Evolutionary conservation across 2,329 filamentous ascomycete genomes (phyloP).

Genomic region (Aspergillus sp.): DNA sequence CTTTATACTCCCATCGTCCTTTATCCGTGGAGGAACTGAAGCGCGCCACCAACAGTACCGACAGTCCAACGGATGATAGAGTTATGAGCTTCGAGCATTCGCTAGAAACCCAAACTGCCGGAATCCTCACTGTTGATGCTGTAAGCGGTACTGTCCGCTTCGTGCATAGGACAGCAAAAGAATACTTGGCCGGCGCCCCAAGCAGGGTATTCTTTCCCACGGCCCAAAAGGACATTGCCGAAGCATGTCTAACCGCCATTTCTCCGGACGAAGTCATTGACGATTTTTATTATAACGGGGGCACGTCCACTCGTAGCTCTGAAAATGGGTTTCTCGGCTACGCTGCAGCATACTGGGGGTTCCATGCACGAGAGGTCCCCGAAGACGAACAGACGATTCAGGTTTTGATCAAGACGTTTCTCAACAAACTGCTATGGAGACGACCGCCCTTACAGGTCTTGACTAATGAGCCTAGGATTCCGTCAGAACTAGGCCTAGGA

Average conservation of each 20-base stretch:
- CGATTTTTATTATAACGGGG: slow-evolving; percentile 28
- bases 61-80: neutral
- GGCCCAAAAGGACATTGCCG: slow-evolving; percentile 30
- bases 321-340: slow-evolving; percentile 23
- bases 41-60: slow-evolving; percentile 15
- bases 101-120: slow-evolving; percentile 19
- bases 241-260: slow-evolving; percentile 28
- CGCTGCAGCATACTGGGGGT: slow-evolving; percentile 31
- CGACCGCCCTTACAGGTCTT: slow-evolving; percentile 22
- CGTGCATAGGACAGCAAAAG: slow-evolving; percentile 32
- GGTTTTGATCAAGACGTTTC: slow-evolving; percentile 31
- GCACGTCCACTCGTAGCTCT: slow-evolving; percentile 9
- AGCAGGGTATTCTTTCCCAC: slow-evolving; percentile 31
- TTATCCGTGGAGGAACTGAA: slow-evolving; percentile 27
- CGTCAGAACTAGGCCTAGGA: slow-evolving; percentile 25
- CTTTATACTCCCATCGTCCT: slow-evolving; percentile 25
- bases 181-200: slow-evolving; percentile 28
- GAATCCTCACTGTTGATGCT: slow-evolving; percentile 29
- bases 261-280: slow-evolving; percentile 32
- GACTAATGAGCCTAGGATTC: slow-evolving; percentile 14
- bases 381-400: slow-evolving; percentile 33
- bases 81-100: slow-evolving; percentile 18
- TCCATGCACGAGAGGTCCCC: slow-evolving; percentile 26
- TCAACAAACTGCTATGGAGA: slow-evolving; percentile 35
- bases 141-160: slow-evolving; percentile 25